Percentiles rank a stretch among this genome's conserved stretches.
Evolutionary conservation across 768 basidiomycete genomes (phyloP).

Genomic region (Lyophyllum atratum): DNA sequence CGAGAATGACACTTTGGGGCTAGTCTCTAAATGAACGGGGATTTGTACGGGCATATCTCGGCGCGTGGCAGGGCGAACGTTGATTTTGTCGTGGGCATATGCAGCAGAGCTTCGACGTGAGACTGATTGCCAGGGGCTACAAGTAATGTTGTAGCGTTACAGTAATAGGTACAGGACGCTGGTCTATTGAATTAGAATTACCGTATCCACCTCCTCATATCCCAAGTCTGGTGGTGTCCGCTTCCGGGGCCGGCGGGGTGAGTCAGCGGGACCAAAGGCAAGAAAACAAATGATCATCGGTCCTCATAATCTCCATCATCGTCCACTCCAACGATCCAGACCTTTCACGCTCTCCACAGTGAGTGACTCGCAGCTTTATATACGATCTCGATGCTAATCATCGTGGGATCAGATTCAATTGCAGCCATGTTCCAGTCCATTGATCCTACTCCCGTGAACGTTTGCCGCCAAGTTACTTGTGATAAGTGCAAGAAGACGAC

Average conservation of each 20-base stretch:
- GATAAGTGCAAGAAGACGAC: conserved; percentile 65
- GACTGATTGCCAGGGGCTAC: neutral
- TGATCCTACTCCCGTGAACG: conserved; percentile 41
- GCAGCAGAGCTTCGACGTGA: neutral
- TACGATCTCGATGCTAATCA: neutral
- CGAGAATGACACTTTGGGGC: neutral
- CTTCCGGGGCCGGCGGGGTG: neutral
- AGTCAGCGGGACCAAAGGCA: neutral
- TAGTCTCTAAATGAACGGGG: neutral
- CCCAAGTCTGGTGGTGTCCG: too few species aligned
- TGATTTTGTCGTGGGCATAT: neutral
- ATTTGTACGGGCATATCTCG: neutral
- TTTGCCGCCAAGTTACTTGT: conserved; percentile 62
- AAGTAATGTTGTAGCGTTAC: neutral
- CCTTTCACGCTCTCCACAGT: too few species aligned
- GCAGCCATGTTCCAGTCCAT: conserved; percentile 10
- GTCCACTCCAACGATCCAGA: neutral
- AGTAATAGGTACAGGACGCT: too few species aligned
- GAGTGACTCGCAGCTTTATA: neutral
- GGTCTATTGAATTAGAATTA: too few species aligned
- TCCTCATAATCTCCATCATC: neutral
- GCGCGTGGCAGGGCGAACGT: neutral
- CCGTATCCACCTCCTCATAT: too few species aligned
- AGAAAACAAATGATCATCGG: neutral
- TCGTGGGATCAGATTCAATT: neutral